Conservation (phyloP, 2,329 filamentous ascomycete genomes). For the Calycina herbarum region DNA sequence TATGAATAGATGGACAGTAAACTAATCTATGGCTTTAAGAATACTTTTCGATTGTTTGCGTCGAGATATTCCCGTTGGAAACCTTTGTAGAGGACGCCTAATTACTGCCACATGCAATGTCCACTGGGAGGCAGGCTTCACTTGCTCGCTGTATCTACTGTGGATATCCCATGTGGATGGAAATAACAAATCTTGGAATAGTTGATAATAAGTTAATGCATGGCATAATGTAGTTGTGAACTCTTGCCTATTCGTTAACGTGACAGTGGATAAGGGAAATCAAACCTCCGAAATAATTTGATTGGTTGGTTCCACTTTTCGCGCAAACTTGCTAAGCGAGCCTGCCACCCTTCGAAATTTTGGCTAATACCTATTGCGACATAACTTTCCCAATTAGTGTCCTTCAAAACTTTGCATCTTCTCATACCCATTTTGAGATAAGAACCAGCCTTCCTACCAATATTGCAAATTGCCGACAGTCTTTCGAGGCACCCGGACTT, state of each 20-base stretch:
- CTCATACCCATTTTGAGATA: background rate
- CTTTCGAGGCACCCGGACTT: background rate
- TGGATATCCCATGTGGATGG: too few relatives aligned
- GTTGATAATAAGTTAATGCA: too few relatives aligned
- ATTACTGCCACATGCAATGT: too few relatives aligned
- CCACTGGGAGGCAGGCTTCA: too few relatives aligned
- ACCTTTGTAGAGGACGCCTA: too few relatives aligned
- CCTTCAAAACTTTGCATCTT: background rate
- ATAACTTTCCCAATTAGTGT: background rate
- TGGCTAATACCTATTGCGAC: background rate
- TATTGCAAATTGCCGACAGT: background rate
- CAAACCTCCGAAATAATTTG: background rate
- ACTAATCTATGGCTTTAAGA: too few relatives aligned
- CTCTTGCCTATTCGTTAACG: background rate
- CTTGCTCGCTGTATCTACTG: too few relatives aligned
- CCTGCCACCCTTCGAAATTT: background rate
- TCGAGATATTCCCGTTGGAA: too few relatives aligned
- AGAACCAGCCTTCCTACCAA: background rate
- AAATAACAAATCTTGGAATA: too few relatives aligned
- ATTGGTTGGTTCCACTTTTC: conserved; percentile 6
- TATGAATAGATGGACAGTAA: too few relatives aligned
- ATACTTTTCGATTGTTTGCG: too few relatives aligned
- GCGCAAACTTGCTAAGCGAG: conserved; percentile 5
- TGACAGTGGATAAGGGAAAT: background rate
- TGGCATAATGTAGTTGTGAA: too few relatives aligned